A percentile compares a stretch with the other conserved stretches of the same genome.
phyloP scores from a whole-genome alignment of 1,284 basidiomycete species.

The Clitocybe nebularis region DNA sequence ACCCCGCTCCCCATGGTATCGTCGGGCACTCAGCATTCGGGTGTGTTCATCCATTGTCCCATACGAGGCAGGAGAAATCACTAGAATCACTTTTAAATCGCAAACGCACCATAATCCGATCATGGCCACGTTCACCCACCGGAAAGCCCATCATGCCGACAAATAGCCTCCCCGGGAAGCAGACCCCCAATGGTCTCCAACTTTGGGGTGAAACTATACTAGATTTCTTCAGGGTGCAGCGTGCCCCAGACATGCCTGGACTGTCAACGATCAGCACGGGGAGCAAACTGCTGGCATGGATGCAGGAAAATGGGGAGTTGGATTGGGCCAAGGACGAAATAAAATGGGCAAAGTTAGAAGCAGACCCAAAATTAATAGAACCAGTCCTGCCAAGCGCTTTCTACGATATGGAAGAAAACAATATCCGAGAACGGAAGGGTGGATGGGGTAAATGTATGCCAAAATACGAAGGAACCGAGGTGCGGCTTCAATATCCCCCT shows the following conservation, averaged over 20 bases:
- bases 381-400: slow-evolving; percentile 26
- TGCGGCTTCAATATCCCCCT: neutral
- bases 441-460: slow-evolving; percentile 6
- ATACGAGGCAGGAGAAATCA: neutral
- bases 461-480: neutral
- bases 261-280: slow-evolving; percentile 26
- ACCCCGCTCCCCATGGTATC: too few relatives aligned
- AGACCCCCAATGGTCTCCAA: slow-evolving; percentile 27
- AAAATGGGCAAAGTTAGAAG: slow-evolving; percentile 33
- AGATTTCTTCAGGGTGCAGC: slow-evolving; percentile 34
- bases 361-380: slow-evolving; percentile 25
- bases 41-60: too few relatives aligned
- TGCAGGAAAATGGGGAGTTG: slow-evolving; percentile 30
- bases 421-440: slow-evolving; percentile 2
- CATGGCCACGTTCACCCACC: slow-evolving; percentile 31
- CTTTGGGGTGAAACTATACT: slow-evolving; percentile 43
- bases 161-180: slow-evolving; percentile 22
- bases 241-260: slow-evolving; percentile 15
- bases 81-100: too few relatives aligned
- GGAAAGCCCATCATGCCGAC: slow-evolving; percentile 19
- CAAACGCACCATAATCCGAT: slow-evolving; percentile 24
- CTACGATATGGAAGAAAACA: slow-evolving; percentile 5
- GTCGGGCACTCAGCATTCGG: too few relatives aligned
- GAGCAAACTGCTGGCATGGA: slow-evolving; percentile 31
- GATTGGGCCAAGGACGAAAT: slow-evolving; percentile 29